phyloP scores from a whole-genome alignment of 2,329 filamentous ascomycete genomes.

The Thielaviopsis punctulata region DNA sequence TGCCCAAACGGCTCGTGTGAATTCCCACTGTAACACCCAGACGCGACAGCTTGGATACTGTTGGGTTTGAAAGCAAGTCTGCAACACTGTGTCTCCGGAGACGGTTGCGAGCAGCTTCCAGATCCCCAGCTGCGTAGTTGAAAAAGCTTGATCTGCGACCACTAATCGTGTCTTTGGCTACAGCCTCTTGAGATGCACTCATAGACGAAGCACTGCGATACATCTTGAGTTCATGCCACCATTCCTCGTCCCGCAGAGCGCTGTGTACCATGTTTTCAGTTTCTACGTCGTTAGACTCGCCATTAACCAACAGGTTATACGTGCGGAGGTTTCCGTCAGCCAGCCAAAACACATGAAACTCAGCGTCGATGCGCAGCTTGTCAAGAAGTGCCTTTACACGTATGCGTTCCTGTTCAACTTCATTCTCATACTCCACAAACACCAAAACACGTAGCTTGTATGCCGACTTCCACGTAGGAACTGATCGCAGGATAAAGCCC shows the following conservation, averaged over 20 bases:
- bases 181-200: neutral
- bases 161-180: neutral
- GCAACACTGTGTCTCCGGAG: slow-evolving; percentile 6
- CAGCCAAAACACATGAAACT: slow-evolving; percentile 67
- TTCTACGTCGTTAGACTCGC: slow-evolving; percentile 32
- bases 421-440: slow-evolving; percentile 76
- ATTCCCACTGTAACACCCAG: slow-evolving; percentile 55
- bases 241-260: slow-evolving; percentile 52
- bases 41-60: slow-evolving; percentile 31
- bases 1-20: slow-evolving; percentile 53
- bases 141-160: neutral
- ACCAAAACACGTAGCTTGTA: slow-evolving; percentile 64
- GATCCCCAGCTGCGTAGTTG: neutral
- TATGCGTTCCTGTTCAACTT: slow-evolving; percentile 61
- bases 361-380: slow-evolving; percentile 65
- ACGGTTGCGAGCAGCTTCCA: neutral
- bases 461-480: slow-evolving; percentile 59
- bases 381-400: slow-evolving; percentile 58
- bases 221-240: slow-evolving; percentile 63
- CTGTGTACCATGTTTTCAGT: slow-evolving; percentile 45
- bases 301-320: slow-evolving; percentile 68
- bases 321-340: slow-evolving; percentile 53
- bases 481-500: slow-evolving; percentile 68
- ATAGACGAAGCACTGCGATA: slow-evolving; percentile 28
- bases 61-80: slow-evolving; percentile 43